Base-by-base conservation (phyloP, 345 rosid species). In the Ceriops zippeliana region DNA sequence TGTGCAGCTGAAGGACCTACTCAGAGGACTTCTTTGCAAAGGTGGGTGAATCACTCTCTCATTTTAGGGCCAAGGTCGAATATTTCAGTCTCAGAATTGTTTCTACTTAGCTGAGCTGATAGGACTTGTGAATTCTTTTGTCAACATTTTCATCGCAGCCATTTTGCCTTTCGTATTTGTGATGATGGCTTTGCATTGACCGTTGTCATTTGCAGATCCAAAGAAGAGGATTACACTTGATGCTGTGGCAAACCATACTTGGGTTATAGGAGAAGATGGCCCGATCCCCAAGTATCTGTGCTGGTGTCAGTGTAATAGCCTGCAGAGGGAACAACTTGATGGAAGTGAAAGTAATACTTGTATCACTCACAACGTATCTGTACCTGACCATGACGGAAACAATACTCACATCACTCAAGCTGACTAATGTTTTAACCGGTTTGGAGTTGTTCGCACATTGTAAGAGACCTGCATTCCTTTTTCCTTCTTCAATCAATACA, bases 21-120 rank as follows among this genome's bases (percentile, higher is more conserved):
- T 95, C 28, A 90, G 86, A 77, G 97, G 99, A 47, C 87, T 95
- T 63, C 98, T 95, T 71, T 86, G 91, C 86, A 95, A 95, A 85
- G 91, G 99, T 87, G 65, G 68, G 89, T 24, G 5, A 22, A n/a
- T 42, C 49, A 0, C 15, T 42, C 19, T 42, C 13, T 42, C 5
- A 5, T 42, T 42, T 42, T 11, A 0, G 17, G 49, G 49, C 49
- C 5, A 2, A 42, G 49, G 49, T 42, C 19, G 15, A 42, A 42
- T 42, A 2, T 13, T 13, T 38, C 17, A 42, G 49, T 42, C 49
- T 42, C 5, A 1, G 49, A 42, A 42, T 42, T 11, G 49, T 49
- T 51, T 28, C 35, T 19, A 2, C 21, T 34, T n/a, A 51, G 61
- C 37, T 66, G 35, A 49, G 28, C 38, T 38, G 3, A 5, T n/a